Evolutionary conservation across 2,329 filamentous ascomycete genomes (phyloP), one percentile per base, ranked within the genome.

Genomic region (Catunica adiposa): DNA sequence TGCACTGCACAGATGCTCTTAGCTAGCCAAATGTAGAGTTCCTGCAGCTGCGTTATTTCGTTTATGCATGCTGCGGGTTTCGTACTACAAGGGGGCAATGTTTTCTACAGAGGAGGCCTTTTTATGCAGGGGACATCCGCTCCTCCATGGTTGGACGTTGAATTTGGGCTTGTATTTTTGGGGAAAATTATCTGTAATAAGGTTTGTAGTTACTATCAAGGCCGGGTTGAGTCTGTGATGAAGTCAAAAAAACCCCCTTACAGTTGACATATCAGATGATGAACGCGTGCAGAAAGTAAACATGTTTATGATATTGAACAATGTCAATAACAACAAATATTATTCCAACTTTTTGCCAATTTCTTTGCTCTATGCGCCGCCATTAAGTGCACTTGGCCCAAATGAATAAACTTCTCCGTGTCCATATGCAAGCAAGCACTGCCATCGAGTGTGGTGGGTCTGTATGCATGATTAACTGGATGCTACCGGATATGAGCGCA

Each of bases 1-100:
- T 48, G 44, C n/a, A 25, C 23, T 9, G 44, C 44, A 48, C 44
- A 25, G 44, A 48, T 48, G 44, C 11, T 23, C 20, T 25, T n/a
- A 11, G 23, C 9, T 23, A 14, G 22, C 15, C 17, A 23, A 20
- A 20, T 48, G 44, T 22, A 48, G 15, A 50, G 54, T 51, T 51
- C 47, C 52, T 51, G 51, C 47, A 51, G 44, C 26, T 47, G 53
- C 7, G 50, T 55, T 50, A 58, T 58, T 48, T 58, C 56, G 56
- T 54, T 58, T 58, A 58, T 51, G 56, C 56, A 58, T 5, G 53
- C 25, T 34, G 40, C 26, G 37, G 37, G 20, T 40, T 37, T 52
- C n/a, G 31, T 52, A 8, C 8, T 22, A 44, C 40, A n/a, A 52
- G 22, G 50, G 50, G 50, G 31, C 26, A 9, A 38, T 22, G 7